phyloP scores from a whole-genome alignment of 2,329 filamentous ascomycete species.

The Cytospora mali region DNA sequence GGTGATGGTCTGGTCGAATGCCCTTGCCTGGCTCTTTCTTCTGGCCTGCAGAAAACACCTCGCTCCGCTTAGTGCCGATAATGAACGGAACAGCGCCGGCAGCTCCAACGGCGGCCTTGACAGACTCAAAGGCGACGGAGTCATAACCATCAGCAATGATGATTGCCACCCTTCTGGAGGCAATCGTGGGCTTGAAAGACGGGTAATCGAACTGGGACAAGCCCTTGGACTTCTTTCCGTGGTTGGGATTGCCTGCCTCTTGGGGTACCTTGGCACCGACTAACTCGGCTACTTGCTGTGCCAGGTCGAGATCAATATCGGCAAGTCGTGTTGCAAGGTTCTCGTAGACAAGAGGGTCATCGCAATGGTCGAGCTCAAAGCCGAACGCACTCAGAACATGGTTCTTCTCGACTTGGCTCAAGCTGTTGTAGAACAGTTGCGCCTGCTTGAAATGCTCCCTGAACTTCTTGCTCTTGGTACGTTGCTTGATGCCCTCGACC shows the following conservation, averaged over 20 bases:
- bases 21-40: conserved; percentile 55
- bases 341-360: conserved; percentile 75
- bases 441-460: conserved; percentile 77
- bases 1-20: conserved; percentile 72
- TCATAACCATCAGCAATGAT: conserved; percentile 81
- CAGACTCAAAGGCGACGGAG: conserved; percentile 61
- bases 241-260: conserved; percentile 57
- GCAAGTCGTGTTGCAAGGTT: conserved; percentile 68
- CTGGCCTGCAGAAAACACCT: conserved; percentile 64
- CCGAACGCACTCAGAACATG: conserved; percentile 63
- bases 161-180: conserved; percentile 71
- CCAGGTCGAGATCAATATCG: conserved; percentile 72
- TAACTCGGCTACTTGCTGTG: conserved; percentile 68
- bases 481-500: conserved; percentile 69
- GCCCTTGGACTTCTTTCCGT: conserved; percentile 67
- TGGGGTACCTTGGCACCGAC: conserved; percentile 66
- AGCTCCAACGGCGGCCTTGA: conserved; percentile 64
- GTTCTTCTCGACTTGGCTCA: conserved; percentile 65
- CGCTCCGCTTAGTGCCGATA: conserved; percentile 69
- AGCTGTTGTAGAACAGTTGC: conserved; percentile 81
- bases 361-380: conserved; percentile 81
- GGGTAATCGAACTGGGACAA: conserved; percentile 71
- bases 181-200: conserved; percentile 66
- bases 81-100: conserved; percentile 70
- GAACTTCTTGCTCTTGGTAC: conserved; percentile 73